phyloP scores from a whole-genome alignment of 2,329 filamentous ascomycete species.

The Exophiala dermatitidis region DNA sequence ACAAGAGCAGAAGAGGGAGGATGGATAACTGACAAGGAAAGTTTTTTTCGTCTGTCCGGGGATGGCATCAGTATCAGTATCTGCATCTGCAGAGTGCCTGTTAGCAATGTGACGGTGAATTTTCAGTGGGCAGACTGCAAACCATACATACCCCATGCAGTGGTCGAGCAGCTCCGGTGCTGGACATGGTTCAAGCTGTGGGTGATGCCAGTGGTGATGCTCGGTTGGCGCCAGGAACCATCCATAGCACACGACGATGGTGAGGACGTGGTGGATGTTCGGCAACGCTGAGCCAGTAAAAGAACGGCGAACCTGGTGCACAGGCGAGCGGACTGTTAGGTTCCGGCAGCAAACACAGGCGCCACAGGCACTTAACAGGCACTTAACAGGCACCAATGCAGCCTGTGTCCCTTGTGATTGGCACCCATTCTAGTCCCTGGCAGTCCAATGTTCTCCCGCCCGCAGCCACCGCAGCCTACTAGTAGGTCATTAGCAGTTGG shows the following conservation, averaged over 20 bases:
- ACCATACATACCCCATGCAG: not conserved
- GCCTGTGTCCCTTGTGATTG: not conserved
- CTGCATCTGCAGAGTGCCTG: not conserved
- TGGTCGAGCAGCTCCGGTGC: not conserved
- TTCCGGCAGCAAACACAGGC: not conserved
- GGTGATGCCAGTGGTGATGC: too few species aligned
- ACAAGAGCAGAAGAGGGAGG: not conserved
- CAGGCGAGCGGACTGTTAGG: not conserved
- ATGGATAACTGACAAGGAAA: not conserved
- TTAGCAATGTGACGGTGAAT: conserved; percentile 9
- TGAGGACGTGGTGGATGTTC: not conserved
- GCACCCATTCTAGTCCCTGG: not conserved
- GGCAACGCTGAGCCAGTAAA: not conserved
- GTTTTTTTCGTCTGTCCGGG: not conserved
- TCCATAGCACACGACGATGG: not conserved
- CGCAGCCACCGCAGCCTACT: not conserved
- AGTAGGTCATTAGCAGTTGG: too few species aligned
- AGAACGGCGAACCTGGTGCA: not conserved
- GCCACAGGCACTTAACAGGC: not conserved
- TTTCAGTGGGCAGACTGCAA: not conserved
- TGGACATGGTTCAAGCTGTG: not conserved
- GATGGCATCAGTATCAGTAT: not conserved
- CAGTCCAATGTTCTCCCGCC: not conserved
- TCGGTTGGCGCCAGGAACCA: not conserved
- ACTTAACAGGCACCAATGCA: not conserved